These are phyloP conservation scores for Exserohilum turcica DNA, from an alignment of 2,329 filamentous ascomycete species.

Conservation along the genomic window DNA sequence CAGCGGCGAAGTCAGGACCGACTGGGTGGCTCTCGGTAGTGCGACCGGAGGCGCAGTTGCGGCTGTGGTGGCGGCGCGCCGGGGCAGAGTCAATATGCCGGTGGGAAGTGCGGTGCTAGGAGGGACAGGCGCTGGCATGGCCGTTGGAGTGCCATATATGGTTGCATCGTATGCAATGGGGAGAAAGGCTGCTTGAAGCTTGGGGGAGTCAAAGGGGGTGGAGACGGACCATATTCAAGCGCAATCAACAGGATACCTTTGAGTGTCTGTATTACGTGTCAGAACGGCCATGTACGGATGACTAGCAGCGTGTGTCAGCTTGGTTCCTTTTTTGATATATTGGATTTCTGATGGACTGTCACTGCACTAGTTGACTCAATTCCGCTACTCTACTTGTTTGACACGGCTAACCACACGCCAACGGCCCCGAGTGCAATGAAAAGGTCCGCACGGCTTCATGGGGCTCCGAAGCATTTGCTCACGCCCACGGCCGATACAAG, in stretches of 20 bases:
- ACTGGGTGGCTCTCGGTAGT: slow-evolving; percentile 60
- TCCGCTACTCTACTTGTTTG: too few species aligned
- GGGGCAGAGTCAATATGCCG: slow-evolving; percentile 31
- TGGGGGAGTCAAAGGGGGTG: not conserved
- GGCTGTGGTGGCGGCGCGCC: slow-evolving; percentile 36
- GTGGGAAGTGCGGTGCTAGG: slow-evolving; percentile 52
- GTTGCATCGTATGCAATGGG: slow-evolving; percentile 25
- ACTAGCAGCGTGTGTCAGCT: too few species aligned
- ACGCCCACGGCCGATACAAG: not conserved
- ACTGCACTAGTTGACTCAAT: too few species aligned
- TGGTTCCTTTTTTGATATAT: too few species aligned
- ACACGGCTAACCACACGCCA: not conserved
- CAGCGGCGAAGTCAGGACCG: slow-evolving; percentile 58
- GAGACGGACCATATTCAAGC: not conserved
- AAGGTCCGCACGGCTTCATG: not conserved
- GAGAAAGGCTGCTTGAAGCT: slow-evolving; percentile 14
- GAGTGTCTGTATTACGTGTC: too few species aligned
- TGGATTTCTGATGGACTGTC: too few species aligned
- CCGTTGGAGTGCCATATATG: slow-evolving; percentile 56
- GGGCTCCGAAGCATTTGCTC: too few species aligned
- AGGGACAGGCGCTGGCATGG: slow-evolving; percentile 55
- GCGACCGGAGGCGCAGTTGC: slow-evolving; percentile 47
- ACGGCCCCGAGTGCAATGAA: not conserved
- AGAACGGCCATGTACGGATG: too few species aligned
- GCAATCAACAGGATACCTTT: not conserved